Evolutionary conservation across 1,284 basidiomycete species (phyloP).

Genomic region (Entoloma clypeatum): DNA sequence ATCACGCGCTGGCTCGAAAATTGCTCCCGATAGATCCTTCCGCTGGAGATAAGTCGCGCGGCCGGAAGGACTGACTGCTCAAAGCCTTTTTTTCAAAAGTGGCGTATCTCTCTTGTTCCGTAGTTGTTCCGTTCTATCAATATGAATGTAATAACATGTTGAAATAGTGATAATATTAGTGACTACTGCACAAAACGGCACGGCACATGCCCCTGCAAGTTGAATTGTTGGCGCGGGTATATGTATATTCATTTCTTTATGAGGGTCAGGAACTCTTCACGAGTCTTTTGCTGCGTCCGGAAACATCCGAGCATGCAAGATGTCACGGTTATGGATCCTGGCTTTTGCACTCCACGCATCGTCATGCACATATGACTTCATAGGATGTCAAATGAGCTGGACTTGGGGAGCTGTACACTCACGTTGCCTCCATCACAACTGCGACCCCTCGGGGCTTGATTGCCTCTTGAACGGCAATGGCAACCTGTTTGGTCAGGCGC

Average conservation of each 20-base stretch:
- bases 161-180: neutral
- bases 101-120: neutral
- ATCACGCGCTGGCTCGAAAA: conserved; percentile 50
- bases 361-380: conserved; percentile 98
- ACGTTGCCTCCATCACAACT: conserved; percentile 98
- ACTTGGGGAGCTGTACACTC: conserved; percentile 35
- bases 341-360: conserved; percentile 99
- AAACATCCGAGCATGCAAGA: conserved; percentile 99
- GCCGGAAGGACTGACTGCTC: conserved; percentile 47
- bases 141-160: neutral
- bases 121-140: neutral
- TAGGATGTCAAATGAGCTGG: conserved; percentile 15
- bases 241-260: conserved; percentile 53
- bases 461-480: conserved; percentile 95
- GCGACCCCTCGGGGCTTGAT: conserved; percentile 98
- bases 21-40: conserved; percentile 57
- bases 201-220: conserved; percentile 25
- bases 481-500: conserved; percentile 96
- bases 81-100: too few species aligned
- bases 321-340: conserved; percentile 92
- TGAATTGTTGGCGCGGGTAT: conserved; percentile 36
- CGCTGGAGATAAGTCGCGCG: conserved; percentile 50
- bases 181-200: conserved; percentile 1
- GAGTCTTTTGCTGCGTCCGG: conserved; percentile 94
- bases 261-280: conserved; percentile 89